Evolutionary conservation across 345 rosid species (phyloP).

Genomic region (Anastatica hierochuntica): DNA sequence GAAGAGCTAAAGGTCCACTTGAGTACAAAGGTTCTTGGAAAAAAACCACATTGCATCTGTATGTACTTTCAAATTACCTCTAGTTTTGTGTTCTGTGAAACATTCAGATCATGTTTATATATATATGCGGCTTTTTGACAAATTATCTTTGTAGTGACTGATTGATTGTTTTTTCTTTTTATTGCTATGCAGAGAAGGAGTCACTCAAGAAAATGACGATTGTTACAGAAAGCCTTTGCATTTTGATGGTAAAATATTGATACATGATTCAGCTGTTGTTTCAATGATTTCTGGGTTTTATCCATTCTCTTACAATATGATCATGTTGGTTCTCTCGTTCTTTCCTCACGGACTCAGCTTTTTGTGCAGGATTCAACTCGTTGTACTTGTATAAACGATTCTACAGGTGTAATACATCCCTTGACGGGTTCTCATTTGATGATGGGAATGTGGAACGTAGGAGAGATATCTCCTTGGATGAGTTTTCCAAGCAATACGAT

Average conservation of each 20-base stretch:
- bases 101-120: not conserved
- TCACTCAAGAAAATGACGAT: slow-evolving; percentile 31
- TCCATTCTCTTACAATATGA: not conserved
- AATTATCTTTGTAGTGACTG: not conserved
- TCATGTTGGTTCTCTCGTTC: not conserved
- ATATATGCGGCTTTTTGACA: not conserved
- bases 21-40: slow-evolving; percentile 87
- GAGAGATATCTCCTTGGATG: slow-evolving; percentile 43
- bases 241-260: slow-evolving; percentile 50
- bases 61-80: slow-evolving; percentile 24
- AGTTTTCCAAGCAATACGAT: slow-evolving; percentile 46
- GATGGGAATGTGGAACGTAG: slow-evolving; percentile 60
- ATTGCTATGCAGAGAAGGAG: slow-evolving; percentile 51
- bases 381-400: slow-evolving; percentile 72
- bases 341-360: not conserved
- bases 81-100: too few species aligned
- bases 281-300: not conserved
- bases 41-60: slow-evolving; percentile 59
- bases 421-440: slow-evolving; percentile 58
- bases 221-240: slow-evolving; percentile 29
- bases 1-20: slow-evolving; percentile 38
- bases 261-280: too few species aligned
- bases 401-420: slow-evolving; percentile 67
- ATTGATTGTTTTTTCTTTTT: slow-evolving; percentile 9
- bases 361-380: slow-evolving; percentile 71